Conservation (phyloP, 768 basidiomycete species). For the Piloderma croceum region DNA sequence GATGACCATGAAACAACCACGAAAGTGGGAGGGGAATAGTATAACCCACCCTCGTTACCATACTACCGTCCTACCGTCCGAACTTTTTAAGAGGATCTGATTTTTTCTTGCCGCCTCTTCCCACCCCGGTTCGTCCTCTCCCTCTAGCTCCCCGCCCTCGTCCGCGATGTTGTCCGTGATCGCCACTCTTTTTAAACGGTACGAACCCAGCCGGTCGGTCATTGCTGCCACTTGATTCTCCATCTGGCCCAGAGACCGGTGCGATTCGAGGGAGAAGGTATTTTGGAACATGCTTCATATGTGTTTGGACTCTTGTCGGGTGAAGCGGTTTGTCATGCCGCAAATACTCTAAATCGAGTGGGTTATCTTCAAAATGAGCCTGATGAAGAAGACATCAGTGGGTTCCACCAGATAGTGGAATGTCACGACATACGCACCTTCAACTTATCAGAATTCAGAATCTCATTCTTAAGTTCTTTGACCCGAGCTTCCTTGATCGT, state of each 20-base stretch:
- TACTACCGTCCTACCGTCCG: constrained; percentile 27
- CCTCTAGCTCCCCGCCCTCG: constrained; percentile 42
- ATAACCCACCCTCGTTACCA: too few species aligned
- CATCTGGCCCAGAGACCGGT: constrained; percentile 42
- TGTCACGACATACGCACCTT: constrained; percentile 54
- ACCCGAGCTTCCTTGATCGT: constrained; percentile 87
- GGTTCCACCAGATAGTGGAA: background rate
- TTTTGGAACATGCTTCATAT: constrained; percentile 93
- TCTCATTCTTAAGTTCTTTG: constrained; percentile 89
- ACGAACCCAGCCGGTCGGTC: constrained; percentile 51
- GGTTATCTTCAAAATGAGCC: constrained; percentile 98
- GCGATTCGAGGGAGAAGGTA: constrained; percentile 86
- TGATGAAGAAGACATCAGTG: constrained; percentile 26
- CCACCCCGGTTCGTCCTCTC: constrained; percentile 33
- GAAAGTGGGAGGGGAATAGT: too few species aligned
- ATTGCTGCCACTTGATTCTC: constrained; percentile 15
- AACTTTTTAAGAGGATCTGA: constrained; percentile 82
- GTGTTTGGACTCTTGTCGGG: constrained; percentile 82
- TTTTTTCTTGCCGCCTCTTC: constrained; percentile 58
- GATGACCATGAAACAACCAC: too few species aligned
- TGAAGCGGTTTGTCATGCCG: constrained; percentile 94
- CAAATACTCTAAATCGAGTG: constrained; percentile 84
- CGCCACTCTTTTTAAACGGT: constrained; percentile 61
- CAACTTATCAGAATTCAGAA: constrained; percentile 92
- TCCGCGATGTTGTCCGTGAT: constrained; percentile 48